These are phyloP conservation scores for Dictyostelium purpureum DNA, from an alignment of 78 protist genomes.

Conservation along the genomic window DNA sequence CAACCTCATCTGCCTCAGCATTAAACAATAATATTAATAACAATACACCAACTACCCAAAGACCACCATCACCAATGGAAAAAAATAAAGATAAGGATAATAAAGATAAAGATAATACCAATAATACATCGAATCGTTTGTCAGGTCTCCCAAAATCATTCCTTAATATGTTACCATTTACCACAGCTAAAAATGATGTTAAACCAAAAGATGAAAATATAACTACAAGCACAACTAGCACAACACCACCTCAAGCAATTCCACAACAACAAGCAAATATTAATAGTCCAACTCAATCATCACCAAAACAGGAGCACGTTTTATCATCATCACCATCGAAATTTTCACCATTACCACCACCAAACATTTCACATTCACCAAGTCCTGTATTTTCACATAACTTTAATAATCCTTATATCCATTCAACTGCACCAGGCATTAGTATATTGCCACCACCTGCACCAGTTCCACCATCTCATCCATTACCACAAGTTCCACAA, in stretches of 20 bases:
- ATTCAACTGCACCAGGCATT: background rate
- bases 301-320: background rate
- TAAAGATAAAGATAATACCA: too few relatives aligned
- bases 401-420: background rate
- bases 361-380: conserved; percentile 4
- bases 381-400: background rate
- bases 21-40: background rate
- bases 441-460: background rate
- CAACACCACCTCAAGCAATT: background rate
- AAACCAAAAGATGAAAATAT: background rate
- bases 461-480: background rate
- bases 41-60: background rate
- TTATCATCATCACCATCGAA: background rate
- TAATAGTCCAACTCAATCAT: background rate
- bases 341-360: background rate
- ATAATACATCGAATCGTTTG: background rate
- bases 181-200: background rate
- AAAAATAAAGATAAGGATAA: too few relatives aligned
- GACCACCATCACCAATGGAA: conserved; percentile 3
- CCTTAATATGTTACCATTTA: background rate
- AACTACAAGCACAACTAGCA: background rate
- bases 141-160: conserved; percentile 6
- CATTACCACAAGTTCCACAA: conserved; percentile 14
- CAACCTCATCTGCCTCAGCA: background rate
- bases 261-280: background rate